Evolutionary conservation across 306 rosid genomes (phyloP).

Genomic region (Prosopis cineraria): DNA sequence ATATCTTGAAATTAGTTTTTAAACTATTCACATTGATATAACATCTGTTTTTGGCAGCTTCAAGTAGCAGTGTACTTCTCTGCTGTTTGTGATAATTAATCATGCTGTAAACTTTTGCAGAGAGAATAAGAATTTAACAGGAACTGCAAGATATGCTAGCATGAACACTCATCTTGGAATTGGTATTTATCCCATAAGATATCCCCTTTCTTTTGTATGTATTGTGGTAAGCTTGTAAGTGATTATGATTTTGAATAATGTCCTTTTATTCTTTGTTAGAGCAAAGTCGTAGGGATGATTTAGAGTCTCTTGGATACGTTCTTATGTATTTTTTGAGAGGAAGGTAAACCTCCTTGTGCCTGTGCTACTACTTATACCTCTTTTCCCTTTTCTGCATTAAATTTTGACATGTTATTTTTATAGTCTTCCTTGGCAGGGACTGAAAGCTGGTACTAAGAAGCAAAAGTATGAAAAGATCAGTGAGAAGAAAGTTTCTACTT

Average conservation of each 20-base stretch:
- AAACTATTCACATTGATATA: conserved; percentile 8
- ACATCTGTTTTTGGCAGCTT: not conserved
- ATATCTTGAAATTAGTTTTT: conserved; percentile 3
- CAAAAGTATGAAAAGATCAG: conserved; percentile 97
- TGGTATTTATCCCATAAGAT: conserved; percentile 48
- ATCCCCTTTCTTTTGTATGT: conserved; percentile 24
- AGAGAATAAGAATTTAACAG: conserved; percentile 94
- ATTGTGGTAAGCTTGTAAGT: conserved; percentile 18
- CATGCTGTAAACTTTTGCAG: conserved; percentile 52
- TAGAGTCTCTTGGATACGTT: conserved; percentile 96
- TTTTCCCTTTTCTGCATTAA: conserved; percentile 13
- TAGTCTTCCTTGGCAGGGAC: conserved; percentile 99
- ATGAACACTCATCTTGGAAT: conserved; percentile 98
- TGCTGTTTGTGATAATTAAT: conserved; percentile 28
- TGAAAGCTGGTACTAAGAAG: conserved; percentile 96
- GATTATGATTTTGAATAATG: conserved; percentile 39
- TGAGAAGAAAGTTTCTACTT: conserved; percentile 90
- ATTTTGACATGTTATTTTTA: conserved; percentile 41
- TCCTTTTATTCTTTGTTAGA: conserved; percentile 49
- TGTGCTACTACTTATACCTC: conserved; percentile 12
- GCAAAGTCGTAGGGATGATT: conserved; percentile 98
- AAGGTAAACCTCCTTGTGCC: conserved; percentile 55
- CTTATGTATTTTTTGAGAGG: conserved; percentile 94
- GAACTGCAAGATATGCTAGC: conserved; percentile 99
- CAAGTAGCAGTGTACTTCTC: not conserved